phyloP scores from a whole-genome alignment of 1,139 yeast species.

The Yarrowia galli region DNA sequence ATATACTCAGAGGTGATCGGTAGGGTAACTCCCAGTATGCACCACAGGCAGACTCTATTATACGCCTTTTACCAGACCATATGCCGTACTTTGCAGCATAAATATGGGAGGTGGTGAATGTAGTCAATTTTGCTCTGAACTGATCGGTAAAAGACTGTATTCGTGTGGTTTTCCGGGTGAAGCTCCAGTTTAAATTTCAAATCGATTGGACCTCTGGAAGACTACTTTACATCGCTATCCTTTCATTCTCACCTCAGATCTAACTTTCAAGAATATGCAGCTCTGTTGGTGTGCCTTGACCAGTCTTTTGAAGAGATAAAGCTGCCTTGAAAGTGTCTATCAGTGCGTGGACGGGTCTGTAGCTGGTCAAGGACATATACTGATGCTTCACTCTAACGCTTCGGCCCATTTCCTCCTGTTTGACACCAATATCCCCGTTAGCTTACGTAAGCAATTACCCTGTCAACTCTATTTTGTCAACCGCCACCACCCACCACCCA shows the following conservation, averaged over 20 bases:
- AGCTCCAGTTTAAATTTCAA: not conserved
- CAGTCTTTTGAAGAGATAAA: not conserved
- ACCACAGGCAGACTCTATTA: not conserved
- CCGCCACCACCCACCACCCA: not conserved
- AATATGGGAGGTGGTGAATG: not conserved
- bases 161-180: too few species aligned
- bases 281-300: not conserved
- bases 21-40: conserved; percentile 27
- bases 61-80: not conserved
- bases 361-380: too few species aligned
- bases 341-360: too few species aligned
- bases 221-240: too few species aligned
- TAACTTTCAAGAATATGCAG: not conserved
- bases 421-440: not conserved
- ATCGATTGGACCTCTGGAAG: not conserved
- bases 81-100: not conserved
- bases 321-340: not conserved
- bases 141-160: too few species aligned
- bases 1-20: not conserved
- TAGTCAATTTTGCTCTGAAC: not conserved
- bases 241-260: not conserved
- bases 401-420: too few species aligned
- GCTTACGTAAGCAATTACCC: conserved; percentile 4
- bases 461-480: not conserved
- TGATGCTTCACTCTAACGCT: too few species aligned